These are phyloP conservation scores for Beverwykella pulmonaria DNA, from an alignment of 495 filamentous ascomycete species.

Conservation along the genomic window DNA sequence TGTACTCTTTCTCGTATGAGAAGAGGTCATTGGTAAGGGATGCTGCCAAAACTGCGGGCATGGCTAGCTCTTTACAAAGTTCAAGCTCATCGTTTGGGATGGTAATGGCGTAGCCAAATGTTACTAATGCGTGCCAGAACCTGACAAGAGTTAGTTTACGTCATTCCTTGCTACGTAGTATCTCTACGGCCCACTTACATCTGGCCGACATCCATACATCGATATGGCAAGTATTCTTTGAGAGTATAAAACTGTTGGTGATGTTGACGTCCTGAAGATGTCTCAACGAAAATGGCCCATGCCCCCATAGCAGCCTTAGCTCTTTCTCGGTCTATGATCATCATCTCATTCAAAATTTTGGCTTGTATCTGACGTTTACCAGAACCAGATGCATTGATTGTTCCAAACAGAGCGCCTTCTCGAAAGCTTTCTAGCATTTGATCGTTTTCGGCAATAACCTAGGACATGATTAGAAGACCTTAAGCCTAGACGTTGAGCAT, in stretches of 20 bases:
- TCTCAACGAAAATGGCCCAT: conserved; percentile 19
- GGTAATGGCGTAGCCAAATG: conserved; percentile 41
- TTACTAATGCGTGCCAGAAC: conserved; percentile 39
- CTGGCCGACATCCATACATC: conserved; percentile 21
- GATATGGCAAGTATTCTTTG: conserved; percentile 32
- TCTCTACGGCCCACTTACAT: no score
- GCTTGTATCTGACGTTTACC: no score
- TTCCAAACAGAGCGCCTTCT: no score
- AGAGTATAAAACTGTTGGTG: conserved; percentile 17
- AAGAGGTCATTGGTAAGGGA: conserved; percentile 42
- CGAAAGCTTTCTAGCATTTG: conserved; percentile 1
- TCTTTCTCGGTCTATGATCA: conserved; percentile 2
- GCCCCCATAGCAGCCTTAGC: conserved; percentile 1
- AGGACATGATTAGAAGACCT: no score
- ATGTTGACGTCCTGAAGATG: background rate
- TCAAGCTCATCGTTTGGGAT: conserved; percentile 38
- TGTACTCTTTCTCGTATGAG: conserved; percentile 20
- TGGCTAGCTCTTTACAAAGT: conserved; percentile 33
- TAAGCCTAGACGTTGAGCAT: no score
- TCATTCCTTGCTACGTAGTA: no score
- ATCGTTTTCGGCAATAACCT: no score
- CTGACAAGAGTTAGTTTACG: background rate
- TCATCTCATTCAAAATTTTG: conserved; percentile 9
- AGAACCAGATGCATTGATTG: no score
- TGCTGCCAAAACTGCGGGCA: conserved; percentile 37